A percentile compares a stretch with the other conserved stretches of the same genome.
Evolutionary conservation across 2,329 filamentous ascomycete species (phyloP).

Genomic region (Hypoxylon sp.): DNA sequence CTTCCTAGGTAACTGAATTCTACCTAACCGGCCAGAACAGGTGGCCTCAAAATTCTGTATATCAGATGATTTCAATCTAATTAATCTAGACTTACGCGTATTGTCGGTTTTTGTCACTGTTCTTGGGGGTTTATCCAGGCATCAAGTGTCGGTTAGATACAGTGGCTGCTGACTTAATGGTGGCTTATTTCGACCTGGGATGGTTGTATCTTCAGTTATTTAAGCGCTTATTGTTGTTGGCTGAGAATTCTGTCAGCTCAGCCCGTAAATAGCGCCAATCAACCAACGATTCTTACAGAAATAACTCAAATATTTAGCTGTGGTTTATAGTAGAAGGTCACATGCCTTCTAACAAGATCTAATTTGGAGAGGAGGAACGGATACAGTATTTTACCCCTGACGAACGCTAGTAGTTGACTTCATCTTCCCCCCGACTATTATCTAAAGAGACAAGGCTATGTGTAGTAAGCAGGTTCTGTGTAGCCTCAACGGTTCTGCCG

Average conservation of each 20-base stretch:
- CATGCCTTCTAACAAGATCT: slow-evolving; percentile 2
- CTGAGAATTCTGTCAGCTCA: slow-evolving; percentile 14
- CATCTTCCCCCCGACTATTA: not conserved
- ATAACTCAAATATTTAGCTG: slow-evolving; percentile 8
- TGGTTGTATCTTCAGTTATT: slow-evolving; percentile 3
- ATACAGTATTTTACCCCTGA: not conserved
- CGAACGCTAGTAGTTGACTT: not conserved
- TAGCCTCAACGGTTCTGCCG: slow-evolving; percentile 5
- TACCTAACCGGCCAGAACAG: not conserved
- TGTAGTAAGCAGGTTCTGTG: slow-evolving; percentile 4
- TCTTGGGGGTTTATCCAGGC: not conserved
- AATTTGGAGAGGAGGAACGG: not conserved
- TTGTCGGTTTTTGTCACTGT: not conserved
- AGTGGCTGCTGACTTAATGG: slow-evolving; percentile 22
- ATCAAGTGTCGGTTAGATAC: slow-evolving; percentile 6
- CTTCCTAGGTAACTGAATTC: slow-evolving; percentile 4
- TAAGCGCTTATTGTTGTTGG: slow-evolving; percentile 17
- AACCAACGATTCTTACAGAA: slow-evolving; percentile 15
- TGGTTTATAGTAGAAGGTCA: slow-evolving; percentile 11
- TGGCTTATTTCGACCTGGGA: slow-evolving; percentile 12
- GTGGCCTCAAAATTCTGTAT: not conserved
- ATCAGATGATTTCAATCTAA: slow-evolving; percentile 5
- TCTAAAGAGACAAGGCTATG: slow-evolving; percentile 8
- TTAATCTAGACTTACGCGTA: not conserved
- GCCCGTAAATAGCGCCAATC: slow-evolving; percentile 21